These are phyloP conservation scores for Passalora sequoiae DNA, from an alignment of 2,329 filamentous ascomycete species.

Conservation along the genomic window DNA sequence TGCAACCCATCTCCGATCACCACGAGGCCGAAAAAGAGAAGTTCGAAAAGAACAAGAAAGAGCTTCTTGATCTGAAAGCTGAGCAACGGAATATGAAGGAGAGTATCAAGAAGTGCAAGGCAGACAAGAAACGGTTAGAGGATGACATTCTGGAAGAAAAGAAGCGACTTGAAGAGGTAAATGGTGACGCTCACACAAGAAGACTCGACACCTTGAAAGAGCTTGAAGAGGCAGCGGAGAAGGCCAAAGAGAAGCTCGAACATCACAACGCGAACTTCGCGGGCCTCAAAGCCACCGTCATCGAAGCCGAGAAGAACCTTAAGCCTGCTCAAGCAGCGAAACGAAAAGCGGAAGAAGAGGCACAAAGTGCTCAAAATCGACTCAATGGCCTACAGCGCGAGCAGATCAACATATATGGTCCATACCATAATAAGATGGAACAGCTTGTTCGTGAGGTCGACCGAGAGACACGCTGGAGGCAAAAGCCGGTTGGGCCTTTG, in stretches of 20 bases:
- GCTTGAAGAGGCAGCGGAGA: conserved; percentile 30
- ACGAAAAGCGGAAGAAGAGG: conserved; percentile 25
- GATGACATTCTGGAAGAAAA: conserved; percentile 52
- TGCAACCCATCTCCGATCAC: conserved; percentile 44
- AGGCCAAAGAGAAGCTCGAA: conserved; percentile 29
- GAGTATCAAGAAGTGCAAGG: conserved; percentile 52
- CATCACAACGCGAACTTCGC: conserved; percentile 37
- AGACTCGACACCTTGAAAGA: conserved; percentile 37
- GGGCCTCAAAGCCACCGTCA: conserved; percentile 33
- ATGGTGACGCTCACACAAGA: conserved; percentile 63
- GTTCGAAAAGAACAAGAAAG: conserved; percentile 39
- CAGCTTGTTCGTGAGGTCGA: conserved; percentile 64
- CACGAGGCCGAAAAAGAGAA: conserved; percentile 48
- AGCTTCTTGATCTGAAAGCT: conserved; percentile 30
- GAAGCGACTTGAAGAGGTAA: conserved; percentile 54
- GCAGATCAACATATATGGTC: conserved; percentile 56
- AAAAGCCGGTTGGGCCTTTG: conserved; percentile 76
- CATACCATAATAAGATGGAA: conserved; percentile 60
- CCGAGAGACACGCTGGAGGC: conserved; percentile 61
- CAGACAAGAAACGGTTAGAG: conserved; percentile 39
- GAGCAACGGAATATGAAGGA: conserved; percentile 62
- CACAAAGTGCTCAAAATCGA: conserved; percentile 44
- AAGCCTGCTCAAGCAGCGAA: conserved; percentile 33
- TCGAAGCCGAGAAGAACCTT: conserved; percentile 29
- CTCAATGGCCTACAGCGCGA: conserved; percentile 53